These are phyloP conservation scores for Prunus fruticosa DNA, from an alignment of 306 rosid species.

Conservation along the genomic window DNA sequence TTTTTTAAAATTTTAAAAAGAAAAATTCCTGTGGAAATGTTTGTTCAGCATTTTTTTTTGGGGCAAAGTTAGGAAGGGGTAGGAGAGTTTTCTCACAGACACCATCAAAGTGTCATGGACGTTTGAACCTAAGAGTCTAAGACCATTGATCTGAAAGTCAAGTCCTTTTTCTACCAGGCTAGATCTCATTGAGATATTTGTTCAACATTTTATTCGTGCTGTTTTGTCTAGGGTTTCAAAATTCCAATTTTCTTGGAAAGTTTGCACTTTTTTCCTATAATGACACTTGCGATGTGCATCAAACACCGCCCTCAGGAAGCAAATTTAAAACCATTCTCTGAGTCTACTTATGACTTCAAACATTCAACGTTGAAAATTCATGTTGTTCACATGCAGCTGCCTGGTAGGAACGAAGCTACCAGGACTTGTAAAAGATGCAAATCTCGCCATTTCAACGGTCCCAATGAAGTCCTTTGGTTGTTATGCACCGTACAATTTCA, in stretches of 20 bases:
- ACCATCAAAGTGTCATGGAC: no score
- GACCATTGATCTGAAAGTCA: no score
- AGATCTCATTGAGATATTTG: no score
- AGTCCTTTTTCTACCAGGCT: no score
- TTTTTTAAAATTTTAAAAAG: background rate
- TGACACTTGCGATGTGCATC: background rate
- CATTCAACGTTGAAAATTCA: background rate
- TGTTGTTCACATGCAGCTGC: background rate
- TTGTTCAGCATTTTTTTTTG: no score
- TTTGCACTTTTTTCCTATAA: background rate
- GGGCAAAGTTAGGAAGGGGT: no score
- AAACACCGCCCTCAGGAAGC: slow-evolving; percentile 10
- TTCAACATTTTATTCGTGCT: background rate
- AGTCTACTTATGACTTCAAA: slow-evolving; percentile 9
- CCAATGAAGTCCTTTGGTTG: background rate
- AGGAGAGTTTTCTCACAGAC: no score
- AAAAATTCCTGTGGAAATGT: background rate
- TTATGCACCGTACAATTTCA: background rate
- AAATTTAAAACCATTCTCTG: background rate
- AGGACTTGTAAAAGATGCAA: no score
- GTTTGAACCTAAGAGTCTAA: no score
- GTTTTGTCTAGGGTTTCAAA: background rate
- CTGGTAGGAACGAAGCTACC: background rate
- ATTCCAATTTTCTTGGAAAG: background rate
- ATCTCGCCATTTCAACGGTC: background rate